These are phyloP conservation scores for Boletus hoseneyae DNA, from an alignment of 1,284 basidiomycete genomes.

Conservation along the genomic window DNA sequence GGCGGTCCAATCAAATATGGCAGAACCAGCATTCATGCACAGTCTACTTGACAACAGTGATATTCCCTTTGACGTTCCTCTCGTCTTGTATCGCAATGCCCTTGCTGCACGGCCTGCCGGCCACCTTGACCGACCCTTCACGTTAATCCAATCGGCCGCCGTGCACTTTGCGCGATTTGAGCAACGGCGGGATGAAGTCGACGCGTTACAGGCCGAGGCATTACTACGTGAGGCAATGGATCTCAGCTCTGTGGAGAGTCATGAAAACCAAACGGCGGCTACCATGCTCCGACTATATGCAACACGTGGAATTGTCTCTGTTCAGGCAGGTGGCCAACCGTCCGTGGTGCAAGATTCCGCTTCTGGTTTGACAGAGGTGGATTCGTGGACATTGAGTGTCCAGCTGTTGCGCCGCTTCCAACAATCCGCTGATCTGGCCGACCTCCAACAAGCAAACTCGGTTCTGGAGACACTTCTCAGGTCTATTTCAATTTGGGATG, in stretches of 20 bases:
- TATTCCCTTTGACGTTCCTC: conserved; percentile 2
- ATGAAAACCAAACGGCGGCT: not conserved
- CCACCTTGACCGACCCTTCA: conserved; percentile 8
- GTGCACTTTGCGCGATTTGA: conserved; percentile 7
- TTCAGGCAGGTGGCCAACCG: not conserved
- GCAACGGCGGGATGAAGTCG: not conserved
- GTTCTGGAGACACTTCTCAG: not conserved
- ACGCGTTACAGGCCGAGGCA: not conserved
- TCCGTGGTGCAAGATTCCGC: not conserved
- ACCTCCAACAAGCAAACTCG: conserved; percentile 7
- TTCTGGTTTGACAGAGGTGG: too few species aligned
- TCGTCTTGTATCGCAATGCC: conserved; percentile 6
- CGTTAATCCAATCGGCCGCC: conserved; percentile 7
- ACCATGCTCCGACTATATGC: conserved; percentile 1
- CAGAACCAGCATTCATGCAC: conserved; percentile 5
- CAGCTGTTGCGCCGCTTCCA: not conserved
- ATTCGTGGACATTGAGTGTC: not conserved
- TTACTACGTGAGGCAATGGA: not conserved
- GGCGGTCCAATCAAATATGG: conserved; percentile 15
- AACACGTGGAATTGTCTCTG: not conserved
- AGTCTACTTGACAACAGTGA: not conserved
- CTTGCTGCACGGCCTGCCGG: conserved; percentile 4
- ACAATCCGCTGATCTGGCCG: not conserved
- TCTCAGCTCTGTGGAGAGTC: not conserved
- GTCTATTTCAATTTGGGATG: not conserved